Evolutionary conservation across 768 basidiomycete species (phyloP).

Genomic region (Rhodotorula graminis): DNA sequence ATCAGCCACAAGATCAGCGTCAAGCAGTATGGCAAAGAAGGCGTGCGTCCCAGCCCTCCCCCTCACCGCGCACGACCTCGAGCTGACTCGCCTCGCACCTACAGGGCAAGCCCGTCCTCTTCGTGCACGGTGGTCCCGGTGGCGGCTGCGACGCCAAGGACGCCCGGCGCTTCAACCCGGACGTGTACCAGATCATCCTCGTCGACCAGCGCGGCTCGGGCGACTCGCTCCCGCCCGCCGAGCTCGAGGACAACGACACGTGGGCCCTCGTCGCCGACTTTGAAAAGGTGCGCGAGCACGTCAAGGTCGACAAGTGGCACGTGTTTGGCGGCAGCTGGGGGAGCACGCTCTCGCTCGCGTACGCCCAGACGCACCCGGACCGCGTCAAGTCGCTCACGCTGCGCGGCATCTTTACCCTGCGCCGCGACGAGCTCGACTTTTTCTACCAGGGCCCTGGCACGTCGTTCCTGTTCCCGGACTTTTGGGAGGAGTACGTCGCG

Average conservation of each 20-base stretch:
- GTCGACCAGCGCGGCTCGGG: constrained; percentile 88
- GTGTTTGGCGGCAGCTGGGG: constrained; percentile 90
- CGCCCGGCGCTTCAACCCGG: constrained; percentile 38
- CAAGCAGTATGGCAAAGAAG: constrained; percentile 38
- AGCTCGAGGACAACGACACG: constrained; percentile 79
- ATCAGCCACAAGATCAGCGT: constrained; percentile 33
- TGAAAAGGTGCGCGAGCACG: constrained; percentile 65
- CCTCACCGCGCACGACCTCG: not conserved
- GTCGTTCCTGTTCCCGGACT: constrained; percentile 36
- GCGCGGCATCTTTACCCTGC: constrained; percentile 71
- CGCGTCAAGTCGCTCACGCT: constrained; percentile 72
- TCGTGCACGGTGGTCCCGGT: constrained; percentile 40
- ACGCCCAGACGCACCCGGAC: constrained; percentile 79
- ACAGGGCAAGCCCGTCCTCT: constrained; percentile 39
- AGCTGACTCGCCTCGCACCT: not conserved
- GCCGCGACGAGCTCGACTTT: constrained; percentile 68
- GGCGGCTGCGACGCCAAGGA: constrained; percentile 29
- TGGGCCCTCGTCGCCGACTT: constrained; percentile 90
- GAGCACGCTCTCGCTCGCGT: constrained; percentile 62
- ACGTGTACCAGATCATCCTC: constrained; percentile 56
- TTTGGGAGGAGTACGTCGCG: constrained; percentile 75
- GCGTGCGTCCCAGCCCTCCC: constrained; percentile 3
- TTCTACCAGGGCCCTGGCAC: constrained; percentile 57
- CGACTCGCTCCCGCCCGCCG: constrained; percentile 77
- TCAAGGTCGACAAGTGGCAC: constrained; percentile 79